These are phyloP conservation scores for Dictyostelium gargantuum DNA, from an alignment of 208 protist species.

Conservation along the genomic window DNA sequence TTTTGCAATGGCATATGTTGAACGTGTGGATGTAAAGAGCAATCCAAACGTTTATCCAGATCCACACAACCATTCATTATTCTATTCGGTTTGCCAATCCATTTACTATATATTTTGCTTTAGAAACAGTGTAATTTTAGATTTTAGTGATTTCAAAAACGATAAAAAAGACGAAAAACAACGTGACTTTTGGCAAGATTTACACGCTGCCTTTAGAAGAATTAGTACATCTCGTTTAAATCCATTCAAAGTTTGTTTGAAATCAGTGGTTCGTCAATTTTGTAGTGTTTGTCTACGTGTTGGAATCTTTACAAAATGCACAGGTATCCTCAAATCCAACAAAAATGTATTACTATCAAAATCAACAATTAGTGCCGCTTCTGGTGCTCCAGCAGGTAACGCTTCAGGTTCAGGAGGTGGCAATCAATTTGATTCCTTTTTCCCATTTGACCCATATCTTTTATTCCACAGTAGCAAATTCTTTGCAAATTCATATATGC, in stretches of 20 bases:
- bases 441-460: slow-evolving; percentile 79
- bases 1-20: slow-evolving; percentile 51
- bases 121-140: slow-evolving; percentile 50
- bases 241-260: slow-evolving; percentile 68
- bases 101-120: slow-evolving; percentile 79
- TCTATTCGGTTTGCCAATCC: slow-evolving; percentile 74
- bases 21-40: slow-evolving; percentile 31
- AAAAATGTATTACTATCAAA: slow-evolving; percentile 66
- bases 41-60: slow-evolving; percentile 45
- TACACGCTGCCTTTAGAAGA: slow-evolving; percentile 28
- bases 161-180: slow-evolving; percentile 4
- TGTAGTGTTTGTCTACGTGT: slow-evolving; percentile 54
- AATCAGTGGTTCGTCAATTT: slow-evolving; percentile 41
- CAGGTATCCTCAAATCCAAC: slow-evolving; percentile 59
- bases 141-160: slow-evolving; percentile 10
- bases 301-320: slow-evolving; percentile 47
- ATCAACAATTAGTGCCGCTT: too few relatives aligned
- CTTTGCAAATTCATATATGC: not conserved
- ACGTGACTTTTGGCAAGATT: slow-evolving; percentile 35
- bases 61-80: slow-evolving; percentile 70
- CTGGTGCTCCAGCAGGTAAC: not conserved
- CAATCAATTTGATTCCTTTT: slow-evolving; percentile 78
- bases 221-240: slow-evolving; percentile 58
- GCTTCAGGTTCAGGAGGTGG: not conserved
- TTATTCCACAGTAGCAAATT: not conserved